Evolutionary conservation across 345 rosid species (phyloP).

Genomic region (Brassica nigra): DNA sequence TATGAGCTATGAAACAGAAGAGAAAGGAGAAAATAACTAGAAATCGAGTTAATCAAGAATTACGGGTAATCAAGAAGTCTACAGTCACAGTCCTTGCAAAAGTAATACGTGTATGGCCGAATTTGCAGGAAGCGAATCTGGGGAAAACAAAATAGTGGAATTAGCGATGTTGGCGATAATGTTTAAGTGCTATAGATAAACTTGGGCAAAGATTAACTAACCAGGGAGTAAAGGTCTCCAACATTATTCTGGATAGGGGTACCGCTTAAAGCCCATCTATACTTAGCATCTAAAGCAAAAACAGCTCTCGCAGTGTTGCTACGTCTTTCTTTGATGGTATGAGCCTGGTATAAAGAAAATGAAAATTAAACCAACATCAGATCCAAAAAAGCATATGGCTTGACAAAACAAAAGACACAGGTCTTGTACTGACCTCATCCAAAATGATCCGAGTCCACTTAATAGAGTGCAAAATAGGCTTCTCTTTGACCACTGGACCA

Average conservation of each 20-base stretch:
- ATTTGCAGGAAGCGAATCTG: conserved; percentile 94
- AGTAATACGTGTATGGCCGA: conserved; percentile 85
- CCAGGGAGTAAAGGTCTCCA: conserved; percentile 94
- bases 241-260: conserved; percentile 98
- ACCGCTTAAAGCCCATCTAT: conserved; percentile 97
- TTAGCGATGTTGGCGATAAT: conserved; percentile 29
- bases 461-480: conserved; percentile 72
- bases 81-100: conserved; percentile 94
- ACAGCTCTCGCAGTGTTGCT: conserved; percentile 89
- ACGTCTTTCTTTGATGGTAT: conserved; percentile 86
- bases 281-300: conserved; percentile 76
- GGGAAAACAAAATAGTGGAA: conserved; percentile 17
- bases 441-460: conserved; percentile 84
- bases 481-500: background rate
- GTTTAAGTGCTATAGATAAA: conserved; percentile 5
- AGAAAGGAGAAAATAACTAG: background rate
- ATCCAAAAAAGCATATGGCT: conserved; percentile 1
- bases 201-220: conserved; percentile 45
- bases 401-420: background rate
- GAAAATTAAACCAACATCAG: conserved; percentile 2
- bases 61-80: conserved; percentile 85
- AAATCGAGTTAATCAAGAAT: background rate
- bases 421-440: conserved; percentile 73
- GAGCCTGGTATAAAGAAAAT: conserved; percentile 58
- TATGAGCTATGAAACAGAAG: conserved; percentile 8